phyloP scores from a whole-genome alignment of 179 eudicot genomes.

The Dionaea muscipula region DNA sequence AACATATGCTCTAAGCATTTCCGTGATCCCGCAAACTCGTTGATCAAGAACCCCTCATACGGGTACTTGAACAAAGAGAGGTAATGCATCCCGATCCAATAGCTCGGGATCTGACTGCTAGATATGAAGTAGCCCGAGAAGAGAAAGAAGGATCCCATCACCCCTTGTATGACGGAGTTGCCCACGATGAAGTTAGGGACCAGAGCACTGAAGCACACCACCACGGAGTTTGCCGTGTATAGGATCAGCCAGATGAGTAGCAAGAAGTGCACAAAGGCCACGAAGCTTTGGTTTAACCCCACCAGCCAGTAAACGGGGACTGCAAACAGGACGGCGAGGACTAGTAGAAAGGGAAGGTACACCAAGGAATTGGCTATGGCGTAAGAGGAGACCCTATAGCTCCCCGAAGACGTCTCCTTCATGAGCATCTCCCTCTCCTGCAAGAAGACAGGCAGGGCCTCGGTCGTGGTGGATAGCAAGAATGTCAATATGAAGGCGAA shows the following conservation, averaged over 20 bases:
- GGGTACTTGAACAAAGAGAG: conserved; percentile 91
- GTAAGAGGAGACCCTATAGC: conserved; percentile 88
- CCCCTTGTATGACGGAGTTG: conserved; percentile 75
- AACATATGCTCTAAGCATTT: conserved; percentile 60
- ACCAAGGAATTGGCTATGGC: conserved; percentile 77
- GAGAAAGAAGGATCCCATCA: conserved; percentile 86
- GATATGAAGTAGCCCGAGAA: conserved; percentile 97
- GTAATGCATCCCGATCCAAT: conserved; percentile 93
- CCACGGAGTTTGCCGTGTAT: conserved; percentile 91
- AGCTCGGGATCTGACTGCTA: conserved; percentile 61
- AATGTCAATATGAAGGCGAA: conserved; percentile 87
- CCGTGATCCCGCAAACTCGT: conserved; percentile 59
- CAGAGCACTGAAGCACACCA: conserved; percentile 83
- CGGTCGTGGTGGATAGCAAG: conserved; percentile 63
- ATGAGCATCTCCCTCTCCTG: conserved; percentile 83
- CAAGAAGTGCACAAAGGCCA: conserved; percentile 59
- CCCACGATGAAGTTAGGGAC: conserved; percentile 93
- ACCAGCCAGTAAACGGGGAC: conserved; percentile 82
- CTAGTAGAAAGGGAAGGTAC: conserved; percentile 71
- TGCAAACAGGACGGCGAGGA: conserved; percentile 53
- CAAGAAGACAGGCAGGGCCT: conserved; percentile 83
- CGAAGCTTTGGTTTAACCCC: conserved; percentile 40
- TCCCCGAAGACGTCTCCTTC: conserved; percentile 85
- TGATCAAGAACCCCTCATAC: conserved; percentile 81
- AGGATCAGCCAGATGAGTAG: conserved; percentile 76